Conservation (phyloP, 2,329 filamentous ascomycete genomes). For the Orbilia brochopaga region DNA sequence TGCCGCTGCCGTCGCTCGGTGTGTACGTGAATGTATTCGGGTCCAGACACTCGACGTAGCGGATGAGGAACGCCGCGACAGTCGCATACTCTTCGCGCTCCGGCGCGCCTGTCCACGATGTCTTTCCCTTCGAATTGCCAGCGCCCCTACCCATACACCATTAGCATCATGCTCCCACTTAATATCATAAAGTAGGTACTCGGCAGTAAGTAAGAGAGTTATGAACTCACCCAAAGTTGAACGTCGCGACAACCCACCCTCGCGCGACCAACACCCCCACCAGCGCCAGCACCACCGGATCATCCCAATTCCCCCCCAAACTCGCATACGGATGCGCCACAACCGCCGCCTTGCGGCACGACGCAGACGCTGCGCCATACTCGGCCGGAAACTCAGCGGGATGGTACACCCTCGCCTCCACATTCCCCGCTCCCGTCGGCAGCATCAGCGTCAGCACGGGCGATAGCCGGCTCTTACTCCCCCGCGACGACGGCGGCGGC, state of each 20-base stretch:
- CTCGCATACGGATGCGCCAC: conserved; percentile 91
- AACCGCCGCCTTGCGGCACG: conserved; percentile 64
- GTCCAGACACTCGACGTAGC: conserved; percentile 65
- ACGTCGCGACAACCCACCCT: conserved; percentile 80
- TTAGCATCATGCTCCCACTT: neutral
- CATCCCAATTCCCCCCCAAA: conserved; percentile 83
- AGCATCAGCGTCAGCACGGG: conserved; percentile 61
- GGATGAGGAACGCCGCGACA: conserved; percentile 77
- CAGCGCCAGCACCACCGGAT: conserved; percentile 74
- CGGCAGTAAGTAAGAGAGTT: neutral
- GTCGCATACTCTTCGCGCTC: conserved; percentile 84
- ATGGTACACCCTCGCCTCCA: conserved; percentile 85
- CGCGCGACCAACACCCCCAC: conserved; percentile 69
- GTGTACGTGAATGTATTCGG: conserved; percentile 16
- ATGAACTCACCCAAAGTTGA: conserved; percentile 81
- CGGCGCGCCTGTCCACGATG: conserved; percentile 83
- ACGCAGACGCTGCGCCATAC: conserved; percentile 4
- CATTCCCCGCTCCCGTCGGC: conserved; percentile 77
- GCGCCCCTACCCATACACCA: conserved; percentile 69
- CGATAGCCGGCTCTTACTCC: conserved; percentile 28
- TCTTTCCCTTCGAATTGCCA: conserved; percentile 73
- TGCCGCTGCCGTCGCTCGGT: neutral
- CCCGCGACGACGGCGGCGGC: conserved; percentile 54
- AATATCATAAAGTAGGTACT: too few relatives aligned
- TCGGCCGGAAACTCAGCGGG: conserved; percentile 61